A percentile compares a stretch with the other conserved stretches of the same genome.
Evolutionary conservation across 805 yeast genomes (phyloP).

Genomic region (Ogataea pignaliae): DNA sequence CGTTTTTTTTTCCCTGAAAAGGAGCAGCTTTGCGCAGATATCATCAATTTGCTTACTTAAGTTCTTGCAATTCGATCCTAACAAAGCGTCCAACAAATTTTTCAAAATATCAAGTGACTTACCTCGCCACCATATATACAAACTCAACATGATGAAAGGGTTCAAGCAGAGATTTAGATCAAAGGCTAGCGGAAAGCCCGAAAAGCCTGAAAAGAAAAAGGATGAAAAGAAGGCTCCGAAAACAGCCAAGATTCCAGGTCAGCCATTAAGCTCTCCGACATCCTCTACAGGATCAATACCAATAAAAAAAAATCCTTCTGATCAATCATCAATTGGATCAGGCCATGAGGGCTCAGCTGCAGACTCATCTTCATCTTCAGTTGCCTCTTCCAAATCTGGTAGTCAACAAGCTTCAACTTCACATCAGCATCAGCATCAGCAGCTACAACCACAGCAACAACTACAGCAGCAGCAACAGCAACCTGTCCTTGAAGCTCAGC

Average conservation of each 20-base stretch:
- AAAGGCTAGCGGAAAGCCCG: constrained; percentile 30
- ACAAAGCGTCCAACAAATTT: too few relatives aligned
- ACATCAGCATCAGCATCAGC: constrained; percentile 2
- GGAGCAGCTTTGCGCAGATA: too few relatives aligned
- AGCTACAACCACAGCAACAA: constrained; percentile 9
- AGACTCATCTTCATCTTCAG: constrained; percentile 17
- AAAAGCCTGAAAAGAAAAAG: constrained; percentile 39
- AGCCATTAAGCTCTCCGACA: constrained; percentile 7
- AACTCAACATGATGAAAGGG: constrained; percentile 62
- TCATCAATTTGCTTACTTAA: too few relatives aligned
- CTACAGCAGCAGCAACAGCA: constrained; percentile 8
- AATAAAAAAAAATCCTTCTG: constrained; percentile 13
- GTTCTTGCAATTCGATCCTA: too few relatives aligned
- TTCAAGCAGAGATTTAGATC: constrained; percentile 55
- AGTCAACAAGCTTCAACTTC: not conserved
- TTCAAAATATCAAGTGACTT: too few relatives aligned
- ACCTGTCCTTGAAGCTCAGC: too few relatives aligned
- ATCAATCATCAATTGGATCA: constrained; percentile 13
- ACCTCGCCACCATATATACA: too few relatives aligned
- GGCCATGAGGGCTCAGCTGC: constrained; percentile 13
- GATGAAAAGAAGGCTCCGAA: constrained; percentile 27
- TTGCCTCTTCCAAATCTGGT: constrained; percentile 16
- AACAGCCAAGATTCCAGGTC: constrained; percentile 1
- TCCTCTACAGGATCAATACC: constrained; percentile 10
- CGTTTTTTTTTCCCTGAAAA: too few relatives aligned